Conservation (phyloP, 116 monocot genomes). For the Iris pallida region DNA sequence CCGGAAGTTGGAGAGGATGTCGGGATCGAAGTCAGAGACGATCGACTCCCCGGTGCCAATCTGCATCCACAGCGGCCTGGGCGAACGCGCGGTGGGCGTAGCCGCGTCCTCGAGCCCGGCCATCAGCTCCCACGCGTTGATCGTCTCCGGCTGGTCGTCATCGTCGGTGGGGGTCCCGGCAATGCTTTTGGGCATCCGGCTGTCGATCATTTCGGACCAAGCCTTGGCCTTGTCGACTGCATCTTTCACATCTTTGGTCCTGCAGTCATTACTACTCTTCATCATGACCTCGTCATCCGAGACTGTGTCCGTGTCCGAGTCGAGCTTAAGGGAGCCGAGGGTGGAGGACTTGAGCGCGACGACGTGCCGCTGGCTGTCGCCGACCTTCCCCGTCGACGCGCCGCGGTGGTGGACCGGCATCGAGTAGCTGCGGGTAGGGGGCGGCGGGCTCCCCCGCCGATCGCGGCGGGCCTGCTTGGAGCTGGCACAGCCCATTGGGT, state of each 20-base stretch:
- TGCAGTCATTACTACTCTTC: slow-evolving; percentile 16
- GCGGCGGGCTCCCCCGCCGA: slow-evolving; percentile 5
- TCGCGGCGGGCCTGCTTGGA: slow-evolving; percentile 29
- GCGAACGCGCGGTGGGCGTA: neutral
- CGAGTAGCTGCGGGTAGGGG: slow-evolving; percentile 13
- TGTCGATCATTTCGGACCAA: slow-evolving; percentile 5
- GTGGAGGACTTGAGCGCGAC: slow-evolving; percentile 9
- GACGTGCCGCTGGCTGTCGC: neutral
- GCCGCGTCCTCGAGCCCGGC: slow-evolving; percentile 27
- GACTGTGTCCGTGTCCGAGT: neutral
- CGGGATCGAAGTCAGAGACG: slow-evolving; percentile 19
- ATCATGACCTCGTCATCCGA: slow-evolving; percentile 15
- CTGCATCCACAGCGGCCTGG: slow-evolving; percentile 15
- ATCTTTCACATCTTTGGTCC: too few relatives aligned
- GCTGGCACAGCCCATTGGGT: slow-evolving; percentile 35
- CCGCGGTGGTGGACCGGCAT: slow-evolving; percentile 3
- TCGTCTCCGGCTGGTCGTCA: slow-evolving; percentile 19
- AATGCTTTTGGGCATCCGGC: neutral
- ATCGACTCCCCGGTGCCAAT: neutral
- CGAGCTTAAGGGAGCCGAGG: slow-evolving; percentile 6
- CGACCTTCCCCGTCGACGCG: neutral
- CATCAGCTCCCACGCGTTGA: slow-evolving; percentile 49
- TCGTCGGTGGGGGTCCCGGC: slow-evolving; percentile 6
- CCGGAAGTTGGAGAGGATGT: slow-evolving; percentile 31
- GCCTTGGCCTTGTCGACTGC: neutral